Conservation (phyloP, 2,329 filamentous ascomycete genomes). For the Clonostachys rosea region DNA sequence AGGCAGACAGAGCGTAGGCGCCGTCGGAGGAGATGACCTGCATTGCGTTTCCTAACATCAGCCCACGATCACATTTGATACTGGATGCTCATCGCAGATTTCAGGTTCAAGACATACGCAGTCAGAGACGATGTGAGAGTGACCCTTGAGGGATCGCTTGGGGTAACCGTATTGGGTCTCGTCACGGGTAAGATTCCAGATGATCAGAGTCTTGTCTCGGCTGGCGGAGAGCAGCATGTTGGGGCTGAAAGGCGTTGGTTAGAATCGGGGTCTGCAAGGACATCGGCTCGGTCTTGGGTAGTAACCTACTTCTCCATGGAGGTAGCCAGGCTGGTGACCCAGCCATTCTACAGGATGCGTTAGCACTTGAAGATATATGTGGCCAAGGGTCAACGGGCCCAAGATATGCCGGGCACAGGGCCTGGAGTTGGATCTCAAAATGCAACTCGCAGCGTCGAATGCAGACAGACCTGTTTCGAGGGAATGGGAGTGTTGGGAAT, state of each 20-base stretch:
- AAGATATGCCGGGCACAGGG: too few relatives aligned
- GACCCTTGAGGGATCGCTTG: conserved; percentile 96
- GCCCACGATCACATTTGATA: conserved; percentile 1
- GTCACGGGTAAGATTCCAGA: conserved; percentile 99
- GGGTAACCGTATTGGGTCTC: conserved; percentile 98
- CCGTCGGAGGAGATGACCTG: conserved; percentile 99
- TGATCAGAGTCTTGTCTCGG: conserved; percentile 98
- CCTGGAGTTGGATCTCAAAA: conserved; percentile 1
- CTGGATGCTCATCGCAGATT: conserved; percentile 5
- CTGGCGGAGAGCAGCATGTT: conserved; percentile 99
- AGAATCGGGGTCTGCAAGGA: conserved; percentile 8
- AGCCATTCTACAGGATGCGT: conserved; percentile 64
- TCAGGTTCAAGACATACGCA: conserved; percentile 66
- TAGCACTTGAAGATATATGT: conserved; percentile 6
- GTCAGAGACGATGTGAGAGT: conserved; percentile 99
- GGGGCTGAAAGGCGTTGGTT: conserved; percentile 53
- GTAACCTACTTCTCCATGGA: conserved; percentile 90
- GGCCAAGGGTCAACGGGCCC: too few relatives aligned
- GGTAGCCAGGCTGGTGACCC: conserved; percentile 97
- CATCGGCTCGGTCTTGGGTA: not conserved
- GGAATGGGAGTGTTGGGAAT: conserved; percentile 5
- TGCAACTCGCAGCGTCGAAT: not conserved
- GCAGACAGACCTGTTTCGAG: not conserved
- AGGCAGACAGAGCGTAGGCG: conserved; percentile 96
- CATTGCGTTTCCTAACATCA: conserved; percentile 11